These are phyloP conservation scores for Paecilomyces sp. DNA, from an alignment of 2,329 filamentous ascomycete species.

Conservation along the genomic window DNA sequence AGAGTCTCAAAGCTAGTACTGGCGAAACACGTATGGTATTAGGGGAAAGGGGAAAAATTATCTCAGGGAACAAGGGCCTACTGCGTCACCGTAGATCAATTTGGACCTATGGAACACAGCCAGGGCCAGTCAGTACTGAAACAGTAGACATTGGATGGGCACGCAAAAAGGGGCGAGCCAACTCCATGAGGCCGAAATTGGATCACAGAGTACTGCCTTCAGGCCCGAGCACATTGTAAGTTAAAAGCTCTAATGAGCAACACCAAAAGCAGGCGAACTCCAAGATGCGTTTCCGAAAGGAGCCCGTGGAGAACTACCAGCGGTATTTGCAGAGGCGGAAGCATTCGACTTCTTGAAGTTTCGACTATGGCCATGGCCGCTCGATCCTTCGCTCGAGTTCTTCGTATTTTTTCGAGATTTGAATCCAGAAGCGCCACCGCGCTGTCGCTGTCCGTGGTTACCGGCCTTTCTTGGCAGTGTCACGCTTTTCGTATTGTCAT, in stretches of 20 bases:
- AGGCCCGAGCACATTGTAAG: background rate
- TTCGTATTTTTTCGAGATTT: slow-evolving; percentile 25
- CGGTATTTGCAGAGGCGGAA: slow-evolving; percentile 15
- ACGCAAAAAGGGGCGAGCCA: background rate
- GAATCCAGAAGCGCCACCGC: slow-evolving; percentile 15
- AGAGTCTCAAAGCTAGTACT: background rate
- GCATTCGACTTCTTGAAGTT: slow-evolving; percentile 19
- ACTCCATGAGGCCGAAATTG: background rate
- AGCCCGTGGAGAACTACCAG: slow-evolving; percentile 16
- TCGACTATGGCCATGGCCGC: slow-evolving; percentile 7
- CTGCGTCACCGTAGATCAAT: background rate
- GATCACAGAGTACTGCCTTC: background rate
- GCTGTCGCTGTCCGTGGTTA: slow-evolving; percentile 16
- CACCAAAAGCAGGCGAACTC: slow-evolving; percentile 17
- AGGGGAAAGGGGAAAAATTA: background rate
- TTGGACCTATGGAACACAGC: background rate
- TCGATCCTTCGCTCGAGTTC: slow-evolving; percentile 18
- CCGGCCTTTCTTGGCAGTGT: slow-evolving; percentile 21
- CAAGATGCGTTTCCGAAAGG: slow-evolving; percentile 21
- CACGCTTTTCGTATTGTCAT: slow-evolving; percentile 20
- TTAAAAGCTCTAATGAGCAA: slow-evolving; percentile 11
- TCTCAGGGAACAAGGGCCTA: background rate
- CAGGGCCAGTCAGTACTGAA: slow-evolving; percentile 28
- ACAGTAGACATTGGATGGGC: background rate
- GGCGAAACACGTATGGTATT: background rate